These are phyloP conservation scores for Penicillium canariense DNA, from an alignment of 495 filamentous ascomycete genomes.

Conservation along the genomic window DNA sequence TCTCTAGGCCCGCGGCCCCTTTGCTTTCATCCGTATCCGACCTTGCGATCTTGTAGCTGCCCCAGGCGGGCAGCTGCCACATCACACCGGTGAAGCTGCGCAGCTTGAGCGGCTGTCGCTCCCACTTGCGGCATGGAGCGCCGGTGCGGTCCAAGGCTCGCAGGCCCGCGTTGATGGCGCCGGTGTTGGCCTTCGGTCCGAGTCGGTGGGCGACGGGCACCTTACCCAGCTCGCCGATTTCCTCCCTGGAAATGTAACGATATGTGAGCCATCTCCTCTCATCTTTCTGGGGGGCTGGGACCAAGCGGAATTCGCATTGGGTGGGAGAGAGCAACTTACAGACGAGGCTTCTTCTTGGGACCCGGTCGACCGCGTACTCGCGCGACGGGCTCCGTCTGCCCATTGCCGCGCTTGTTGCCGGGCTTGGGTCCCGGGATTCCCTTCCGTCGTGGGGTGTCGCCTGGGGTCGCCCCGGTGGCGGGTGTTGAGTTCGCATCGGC, in stretches of 20 bases:
- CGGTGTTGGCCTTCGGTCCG: constrained; percentile 95
- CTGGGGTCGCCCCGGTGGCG: constrained; percentile 49
- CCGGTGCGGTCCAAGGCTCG: constrained; percentile 89
- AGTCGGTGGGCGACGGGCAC: constrained; percentile 65
- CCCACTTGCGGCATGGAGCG: constrained; percentile 89
- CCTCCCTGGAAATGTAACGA: constrained; percentile 48
- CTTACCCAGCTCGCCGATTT: constrained; percentile 55
- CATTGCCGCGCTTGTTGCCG: constrained; percentile 58
- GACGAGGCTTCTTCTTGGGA: constrained; percentile 88
- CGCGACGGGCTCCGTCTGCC: constrained; percentile 55
- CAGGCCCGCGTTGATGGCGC: constrained; percentile 94
- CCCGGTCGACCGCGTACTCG: constrained; percentile 83
- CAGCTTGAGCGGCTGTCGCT: constrained; percentile 72
- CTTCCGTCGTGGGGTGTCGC: constrained; percentile 55
- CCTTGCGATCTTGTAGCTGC: constrained; percentile 57
- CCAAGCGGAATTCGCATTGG: neutral
- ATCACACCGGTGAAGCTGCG: constrained; percentile 90
- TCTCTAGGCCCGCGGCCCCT: constrained; percentile 35
- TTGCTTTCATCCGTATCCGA: constrained; percentile 39
- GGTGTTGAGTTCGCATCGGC: constrained; percentile 54
- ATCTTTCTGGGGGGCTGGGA: neutral
- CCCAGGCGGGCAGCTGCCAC: constrained; percentile 86
- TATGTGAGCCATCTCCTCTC: constrained; percentile 18
- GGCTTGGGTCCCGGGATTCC: constrained; percentile 55
- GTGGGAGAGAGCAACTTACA: constrained; percentile 55